phyloP scores from a whole-genome alignment of 148 eudicot species.

The Diospyros kaki region DNA sequence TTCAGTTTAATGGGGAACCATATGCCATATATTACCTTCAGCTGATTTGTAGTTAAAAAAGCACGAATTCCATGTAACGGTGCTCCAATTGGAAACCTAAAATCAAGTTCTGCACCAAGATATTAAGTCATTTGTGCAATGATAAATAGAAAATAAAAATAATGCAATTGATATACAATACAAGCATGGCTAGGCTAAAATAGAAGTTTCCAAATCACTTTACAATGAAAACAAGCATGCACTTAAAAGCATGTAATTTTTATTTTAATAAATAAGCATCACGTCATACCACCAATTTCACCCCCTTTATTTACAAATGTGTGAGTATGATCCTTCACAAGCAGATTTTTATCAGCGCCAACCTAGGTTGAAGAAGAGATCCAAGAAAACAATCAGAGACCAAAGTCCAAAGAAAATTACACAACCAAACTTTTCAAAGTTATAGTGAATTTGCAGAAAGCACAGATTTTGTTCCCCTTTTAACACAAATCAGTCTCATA shows the following conservation, averaged over 20 bases:
- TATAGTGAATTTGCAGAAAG: neutral
- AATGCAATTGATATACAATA: neutral
- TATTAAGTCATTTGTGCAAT: slow-evolving; percentile 4
- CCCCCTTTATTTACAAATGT: slow-evolving; percentile 93
- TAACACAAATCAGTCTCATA: no score
- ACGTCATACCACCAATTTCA: slow-evolving; percentile 77
- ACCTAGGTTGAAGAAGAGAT: slow-evolving; percentile 43
- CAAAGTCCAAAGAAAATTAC: slow-evolving; percentile 2
- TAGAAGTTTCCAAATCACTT: neutral
- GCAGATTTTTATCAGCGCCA: slow-evolving; percentile 89
- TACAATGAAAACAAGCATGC: neutral
- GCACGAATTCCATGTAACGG: slow-evolving; percentile 94
- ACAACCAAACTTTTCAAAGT: slow-evolving; percentile 3
- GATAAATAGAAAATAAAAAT: neutral
- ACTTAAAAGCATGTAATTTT: neutral
- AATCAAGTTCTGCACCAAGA: slow-evolving; percentile 79
- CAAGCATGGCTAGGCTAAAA: slow-evolving; percentile 2
- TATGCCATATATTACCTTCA: slow-evolving; percentile 48
- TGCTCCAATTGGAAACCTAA: slow-evolving; percentile 93
- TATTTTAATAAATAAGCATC: slow-evolving; percentile 10
- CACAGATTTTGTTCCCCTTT: neutral
- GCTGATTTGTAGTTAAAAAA: slow-evolving; percentile 91
- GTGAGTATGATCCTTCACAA: slow-evolving; percentile 98
- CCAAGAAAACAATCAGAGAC: slow-evolving; percentile 16
- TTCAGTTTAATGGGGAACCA: neutral